Conservation (phyloP, 305 asterid genomes). For the Nicotiana rustica region DNA sequence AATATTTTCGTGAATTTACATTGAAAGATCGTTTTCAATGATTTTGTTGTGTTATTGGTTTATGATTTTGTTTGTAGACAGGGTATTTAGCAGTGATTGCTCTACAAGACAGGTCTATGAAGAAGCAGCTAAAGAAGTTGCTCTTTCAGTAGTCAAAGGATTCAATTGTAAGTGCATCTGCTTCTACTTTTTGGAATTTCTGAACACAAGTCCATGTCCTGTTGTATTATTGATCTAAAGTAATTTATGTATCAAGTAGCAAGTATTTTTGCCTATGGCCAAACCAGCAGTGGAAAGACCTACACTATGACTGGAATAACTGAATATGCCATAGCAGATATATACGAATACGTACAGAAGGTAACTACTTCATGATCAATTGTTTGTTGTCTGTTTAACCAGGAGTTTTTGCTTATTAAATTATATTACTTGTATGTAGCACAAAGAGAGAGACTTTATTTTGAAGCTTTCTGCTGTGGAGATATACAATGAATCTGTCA, state of each 20-base stretch:
- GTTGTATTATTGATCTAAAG: not conserved
- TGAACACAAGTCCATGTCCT: not conserved
- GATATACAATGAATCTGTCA: constrained; percentile 41
- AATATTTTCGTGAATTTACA: not conserved
- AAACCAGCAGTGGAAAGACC: constrained; percentile 45
- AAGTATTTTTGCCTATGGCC: constrained; percentile 44
- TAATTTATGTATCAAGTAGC: constrained; percentile 30
- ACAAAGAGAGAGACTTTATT: constrained; percentile 37
- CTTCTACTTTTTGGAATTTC: not conserved
- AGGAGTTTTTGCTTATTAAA: constrained; percentile 5
- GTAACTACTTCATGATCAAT: constrained; percentile 16
- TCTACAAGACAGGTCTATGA: constrained; percentile 42
- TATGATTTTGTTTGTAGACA: constrained; percentile 35
- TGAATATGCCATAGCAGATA: constrained; percentile 41
- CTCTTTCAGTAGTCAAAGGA: constrained; percentile 42
- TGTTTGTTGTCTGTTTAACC: not conserved
- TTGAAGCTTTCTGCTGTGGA: constrained; percentile 43
- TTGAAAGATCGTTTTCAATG: not conserved
- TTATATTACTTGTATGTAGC: constrained; percentile 24
- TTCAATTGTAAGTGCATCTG: constrained; percentile 35
- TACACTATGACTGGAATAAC: constrained; percentile 44
- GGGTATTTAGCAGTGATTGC: constrained; percentile 42
- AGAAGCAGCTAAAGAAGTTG: constrained; percentile 41
- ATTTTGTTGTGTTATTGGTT: not conserved
- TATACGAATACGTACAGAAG: constrained; percentile 35